Conservation (phyloP, 108 stramenopile genomes). For the Mediolabrus comicus region DNA sequence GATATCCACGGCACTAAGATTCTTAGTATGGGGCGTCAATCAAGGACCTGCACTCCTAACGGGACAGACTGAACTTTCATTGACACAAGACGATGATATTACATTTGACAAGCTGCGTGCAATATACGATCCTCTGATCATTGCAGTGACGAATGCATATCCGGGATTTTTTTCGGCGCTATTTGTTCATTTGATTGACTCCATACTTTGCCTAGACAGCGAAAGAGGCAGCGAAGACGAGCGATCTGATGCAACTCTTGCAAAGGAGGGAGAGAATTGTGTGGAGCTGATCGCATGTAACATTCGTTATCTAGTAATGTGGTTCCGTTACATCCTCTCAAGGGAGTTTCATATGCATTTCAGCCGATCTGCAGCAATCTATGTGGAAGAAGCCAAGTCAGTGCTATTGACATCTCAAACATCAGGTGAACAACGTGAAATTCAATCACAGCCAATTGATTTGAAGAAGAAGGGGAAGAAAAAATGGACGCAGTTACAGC, state of each 20-base stretch:
- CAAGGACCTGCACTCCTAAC: conserved; percentile 28
- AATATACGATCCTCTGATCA: conserved; percentile 54
- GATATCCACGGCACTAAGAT: conserved; percentile 41
- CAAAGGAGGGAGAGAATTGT: neutral
- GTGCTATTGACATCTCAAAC: neutral
- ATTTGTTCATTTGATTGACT: conserved; percentile 68
- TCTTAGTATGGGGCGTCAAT: conserved; percentile 60
- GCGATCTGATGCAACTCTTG: neutral
- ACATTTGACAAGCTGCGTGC: conserved; percentile 48
- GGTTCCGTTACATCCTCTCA: conserved; percentile 24
- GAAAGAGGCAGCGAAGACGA: neutral
- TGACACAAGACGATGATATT: conserved; percentile 9
- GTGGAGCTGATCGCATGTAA: conserved; percentile 13
- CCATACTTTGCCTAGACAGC: conserved; percentile 52
- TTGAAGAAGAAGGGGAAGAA: conserved; percentile 44
- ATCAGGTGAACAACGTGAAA: neutral
- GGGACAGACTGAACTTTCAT: conserved; percentile 2
- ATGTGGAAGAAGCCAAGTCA: neutral
- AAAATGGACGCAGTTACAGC: conserved; percentile 19
- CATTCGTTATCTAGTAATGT: conserved; percentile 23
- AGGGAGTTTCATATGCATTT: conserved; percentile 43
- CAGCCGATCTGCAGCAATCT: conserved; percentile 29
- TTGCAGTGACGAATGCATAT: conserved; percentile 47
- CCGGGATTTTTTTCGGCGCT: conserved; percentile 66
- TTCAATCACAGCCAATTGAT: conserved; percentile 14